These are phyloP conservation scores for Metschnikowia noctiluminum DNA, from an alignment of 805 yeast species.

Conservation along the genomic window DNA sequence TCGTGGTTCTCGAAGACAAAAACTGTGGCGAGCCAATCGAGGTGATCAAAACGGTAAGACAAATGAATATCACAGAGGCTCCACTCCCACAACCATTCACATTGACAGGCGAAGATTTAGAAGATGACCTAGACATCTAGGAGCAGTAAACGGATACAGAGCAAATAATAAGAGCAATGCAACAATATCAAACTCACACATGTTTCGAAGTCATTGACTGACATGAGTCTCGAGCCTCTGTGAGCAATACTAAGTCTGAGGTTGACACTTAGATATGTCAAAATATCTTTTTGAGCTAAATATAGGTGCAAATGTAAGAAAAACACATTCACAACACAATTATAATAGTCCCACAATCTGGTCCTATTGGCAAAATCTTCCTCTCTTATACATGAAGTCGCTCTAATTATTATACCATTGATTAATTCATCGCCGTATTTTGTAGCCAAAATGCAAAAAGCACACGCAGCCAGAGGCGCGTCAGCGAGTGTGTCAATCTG, in stretches of 20 bases:
- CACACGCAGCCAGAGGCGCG: neutral
- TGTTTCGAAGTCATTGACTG: neutral
- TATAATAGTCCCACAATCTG: no score
- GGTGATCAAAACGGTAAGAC: slow-evolving; percentile 79
- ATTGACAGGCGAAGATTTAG: slow-evolving; percentile 53
- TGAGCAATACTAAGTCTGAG: no score
- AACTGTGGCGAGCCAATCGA: slow-evolving; percentile 59
- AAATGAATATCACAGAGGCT: slow-evolving; percentile 68
- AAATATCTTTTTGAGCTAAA: no score
- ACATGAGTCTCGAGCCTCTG: no score
- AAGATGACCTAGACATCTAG: slow-evolving; percentile 25
- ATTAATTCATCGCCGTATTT: neutral
- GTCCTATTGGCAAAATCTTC: no score
- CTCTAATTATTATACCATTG: neutral
- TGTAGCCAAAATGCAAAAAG: neutral
- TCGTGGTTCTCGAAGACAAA: slow-evolving; percentile 66
- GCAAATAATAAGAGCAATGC: neutral
- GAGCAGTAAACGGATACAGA: neutral
- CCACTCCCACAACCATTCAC: slow-evolving; percentile 71
- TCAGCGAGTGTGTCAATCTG: neutral
- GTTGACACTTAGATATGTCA: no score
- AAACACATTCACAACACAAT: no score
- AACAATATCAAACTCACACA: no score
- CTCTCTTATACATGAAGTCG: no score
- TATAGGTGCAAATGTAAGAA: no score